These are phyloP conservation scores for Ceratobasidium theobromae DNA, from an alignment of 1,284 basidiomycete species.

Conservation along the genomic window DNA sequence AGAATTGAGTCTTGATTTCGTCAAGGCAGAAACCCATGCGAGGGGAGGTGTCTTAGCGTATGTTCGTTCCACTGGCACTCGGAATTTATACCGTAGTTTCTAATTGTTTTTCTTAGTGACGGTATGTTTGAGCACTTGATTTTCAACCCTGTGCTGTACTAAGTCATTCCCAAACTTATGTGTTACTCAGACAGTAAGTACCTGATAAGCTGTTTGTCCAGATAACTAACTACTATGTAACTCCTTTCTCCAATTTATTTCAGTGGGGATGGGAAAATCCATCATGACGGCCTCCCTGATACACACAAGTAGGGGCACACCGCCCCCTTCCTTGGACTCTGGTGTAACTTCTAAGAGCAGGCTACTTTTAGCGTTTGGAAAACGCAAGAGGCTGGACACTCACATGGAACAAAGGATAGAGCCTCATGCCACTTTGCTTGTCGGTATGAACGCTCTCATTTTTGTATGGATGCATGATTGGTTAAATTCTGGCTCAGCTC, in stretches of 20 bases:
- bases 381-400: slow-evolving; percentile 46
- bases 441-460: slow-evolving; percentile 43
- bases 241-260: no score
- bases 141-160: background rate
- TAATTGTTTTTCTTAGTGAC: slow-evolving; percentile 49
- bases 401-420: slow-evolving; percentile 60
- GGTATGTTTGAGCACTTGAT: slow-evolving; percentile 47
- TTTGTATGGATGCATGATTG: background rate
- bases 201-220: no score
- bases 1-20: slow-evolving; percentile 88
- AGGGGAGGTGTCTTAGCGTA: slow-evolving; percentile 87
- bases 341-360: slow-evolving; percentile 15
- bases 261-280: slow-evolving; percentile 96
- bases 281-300: slow-evolving; percentile 94
- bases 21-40: slow-evolving; percentile 75
- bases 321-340: slow-evolving; percentile 41
- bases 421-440: slow-evolving; percentile 74
- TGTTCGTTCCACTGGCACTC: no score
- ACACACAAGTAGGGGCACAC: slow-evolving; percentile 55
- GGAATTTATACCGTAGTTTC: no score
- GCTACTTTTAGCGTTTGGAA: slow-evolving; percentile 40
- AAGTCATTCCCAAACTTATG: background rate
- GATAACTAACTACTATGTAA: no score
- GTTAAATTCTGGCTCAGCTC: slow-evolving; percentile 51
- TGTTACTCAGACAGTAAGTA: slow-evolving; percentile 38